Evolutionary conservation across 2,329 filamentous ascomycete species (phyloP).

Genomic region (Paramyrothecium roridum): DNA sequence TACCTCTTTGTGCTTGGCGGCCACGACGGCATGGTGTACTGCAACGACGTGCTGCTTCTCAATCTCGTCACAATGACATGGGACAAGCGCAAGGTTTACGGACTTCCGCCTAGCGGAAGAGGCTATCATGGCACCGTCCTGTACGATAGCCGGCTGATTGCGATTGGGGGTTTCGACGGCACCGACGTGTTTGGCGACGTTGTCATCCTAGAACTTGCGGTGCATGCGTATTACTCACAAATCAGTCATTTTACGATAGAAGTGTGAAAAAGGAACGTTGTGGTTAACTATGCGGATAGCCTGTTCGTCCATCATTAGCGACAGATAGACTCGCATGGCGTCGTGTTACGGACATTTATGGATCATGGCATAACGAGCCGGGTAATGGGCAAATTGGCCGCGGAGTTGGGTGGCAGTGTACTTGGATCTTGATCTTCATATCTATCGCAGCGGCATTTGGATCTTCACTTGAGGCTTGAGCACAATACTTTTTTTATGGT

Average conservation of each 20-base stretch:
- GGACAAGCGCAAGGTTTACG: constrained; percentile 65
- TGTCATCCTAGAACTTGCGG: constrained; percentile 63
- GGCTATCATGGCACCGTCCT: constrained; percentile 67
- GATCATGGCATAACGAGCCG: background rate
- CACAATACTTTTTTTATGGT: background rate
- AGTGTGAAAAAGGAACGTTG: constrained; percentile 38
- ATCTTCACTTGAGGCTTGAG: background rate
- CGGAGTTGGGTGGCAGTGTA: background rate
- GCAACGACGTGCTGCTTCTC: constrained; percentile 64
- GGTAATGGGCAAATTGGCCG: background rate
- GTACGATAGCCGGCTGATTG: constrained; percentile 61
- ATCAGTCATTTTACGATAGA: constrained; percentile 72
- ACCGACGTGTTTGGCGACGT: constrained; percentile 66
- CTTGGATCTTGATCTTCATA: background rate
- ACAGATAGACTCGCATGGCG: background rate
- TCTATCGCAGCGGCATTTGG: background rate
- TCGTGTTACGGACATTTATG: background rate
- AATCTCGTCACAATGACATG: constrained; percentile 74
- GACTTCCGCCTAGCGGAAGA: constrained; percentile 57
- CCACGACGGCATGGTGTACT: constrained; percentile 68
- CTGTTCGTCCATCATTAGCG: background rate
- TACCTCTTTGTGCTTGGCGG: constrained; percentile 70
- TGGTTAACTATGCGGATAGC: background rate
- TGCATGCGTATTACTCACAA: constrained; percentile 70
- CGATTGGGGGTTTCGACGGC: constrained; percentile 68